Evolutionary conservation across 192 early-diverging fungal species (phyloP), one percentile per base, ranked within the genome.

Genomic region (Linnemannia exigua): DNA sequence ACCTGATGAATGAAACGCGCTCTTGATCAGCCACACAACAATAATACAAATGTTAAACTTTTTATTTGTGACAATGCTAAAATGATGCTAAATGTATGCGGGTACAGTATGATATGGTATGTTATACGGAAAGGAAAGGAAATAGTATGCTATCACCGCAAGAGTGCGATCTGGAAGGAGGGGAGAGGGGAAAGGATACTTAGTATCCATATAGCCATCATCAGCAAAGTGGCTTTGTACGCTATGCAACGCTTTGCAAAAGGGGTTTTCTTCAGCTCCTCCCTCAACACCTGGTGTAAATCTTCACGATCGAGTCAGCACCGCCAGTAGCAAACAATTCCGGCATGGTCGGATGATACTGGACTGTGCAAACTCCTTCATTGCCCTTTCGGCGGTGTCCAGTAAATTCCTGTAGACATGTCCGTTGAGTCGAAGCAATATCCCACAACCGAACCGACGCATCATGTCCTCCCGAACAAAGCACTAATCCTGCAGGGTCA

Each of bases 381-480:
- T 95, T 95, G 31, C 92, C 90, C 82, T 95, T 94, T 67, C 89
- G 88, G 12, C 95, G 87, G 75, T 96, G 95, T 0, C 94, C 89
- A 20, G 89, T 84, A 72, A 95, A 93, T 82, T 96, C 95, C 83
- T 97, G 95, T 22, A 95, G 63, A 82, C 94, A 95, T 28, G 87
- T 67, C 33, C 90, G 89, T 31, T 90, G 91, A 15, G 87, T 76
- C 3, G 87, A 87, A 31, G 84, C 79, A 38, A 97, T 87, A 76
- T 96, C 95, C 95, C 95, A 97, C 80, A 95, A 88, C 37, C 94
- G 91, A 20, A 96, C 88, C 1, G 95, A 95, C 47, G 91, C 89
- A 81, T 97, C 95, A 80, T 97, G 95, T 0, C 95, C 94, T 90
- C 81, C 76, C 7, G 75, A 83, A 46, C 77, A 79, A 15, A 97